Evolutionary conservation across 1,284 basidiomycete species (phyloP).

Genomic region (Microbotryomycetes sp.): DNA sequence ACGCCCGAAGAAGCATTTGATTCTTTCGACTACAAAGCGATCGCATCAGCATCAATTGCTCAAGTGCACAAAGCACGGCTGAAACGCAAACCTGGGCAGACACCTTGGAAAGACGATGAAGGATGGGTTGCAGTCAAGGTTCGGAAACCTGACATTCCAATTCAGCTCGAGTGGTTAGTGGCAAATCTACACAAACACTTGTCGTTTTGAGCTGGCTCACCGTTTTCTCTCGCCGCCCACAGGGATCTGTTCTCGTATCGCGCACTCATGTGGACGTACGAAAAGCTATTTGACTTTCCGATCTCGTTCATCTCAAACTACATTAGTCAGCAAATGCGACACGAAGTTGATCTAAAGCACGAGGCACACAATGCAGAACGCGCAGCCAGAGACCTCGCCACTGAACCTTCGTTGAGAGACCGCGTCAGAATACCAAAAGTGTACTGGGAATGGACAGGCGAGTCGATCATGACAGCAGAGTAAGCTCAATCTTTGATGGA

Average conservation of each 20-base stretch:
- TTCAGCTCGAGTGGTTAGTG: constrained; percentile 61
- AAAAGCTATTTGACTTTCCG: constrained; percentile 59
- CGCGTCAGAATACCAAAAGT: constrained; percentile 74
- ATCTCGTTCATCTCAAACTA: constrained; percentile 70
- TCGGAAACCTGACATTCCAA: constrained; percentile 79
- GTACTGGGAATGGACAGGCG: constrained; percentile 63
- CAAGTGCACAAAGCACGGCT: constrained; percentile 77
- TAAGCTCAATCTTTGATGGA: constrained; percentile 45
- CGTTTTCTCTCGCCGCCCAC: neutral
- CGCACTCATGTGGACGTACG: constrained; percentile 39
- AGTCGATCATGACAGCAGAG: constrained; percentile 74
- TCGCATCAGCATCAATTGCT: constrained; percentile 80
- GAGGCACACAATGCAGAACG: constrained; percentile 63
- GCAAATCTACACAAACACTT: neutral
- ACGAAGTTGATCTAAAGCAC: constrained; percentile 69
- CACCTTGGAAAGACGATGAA: constrained; percentile 47
- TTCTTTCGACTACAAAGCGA: constrained; percentile 61
- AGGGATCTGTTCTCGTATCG: constrained; percentile 56
- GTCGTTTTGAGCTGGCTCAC: neutral
- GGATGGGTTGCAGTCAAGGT: constrained; percentile 74
- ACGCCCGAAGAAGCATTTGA: constrained; percentile 67
- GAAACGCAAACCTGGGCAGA: constrained; percentile 41
- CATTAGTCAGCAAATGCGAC: constrained; percentile 68
- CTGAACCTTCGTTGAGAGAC: constrained; percentile 59
- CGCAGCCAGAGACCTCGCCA: constrained; percentile 55